Conservation (phyloP, 2,329 filamentous ascomycete species). For the Fusarium nisikadoi region DNA sequence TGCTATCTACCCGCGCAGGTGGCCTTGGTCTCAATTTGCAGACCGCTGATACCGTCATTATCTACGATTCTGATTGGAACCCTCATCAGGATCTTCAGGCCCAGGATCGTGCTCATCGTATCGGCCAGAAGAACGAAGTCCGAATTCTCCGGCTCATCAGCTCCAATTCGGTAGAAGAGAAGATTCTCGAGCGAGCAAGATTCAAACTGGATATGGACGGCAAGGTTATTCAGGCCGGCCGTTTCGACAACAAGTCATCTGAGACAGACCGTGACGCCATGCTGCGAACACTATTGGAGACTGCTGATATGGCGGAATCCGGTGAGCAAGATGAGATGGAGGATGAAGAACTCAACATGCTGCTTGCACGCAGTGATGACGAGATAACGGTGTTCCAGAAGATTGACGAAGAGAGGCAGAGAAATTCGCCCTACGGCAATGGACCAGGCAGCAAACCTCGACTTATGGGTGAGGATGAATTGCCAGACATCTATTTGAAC, state of each 20-base stretch:
- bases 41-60: conserved; percentile 98
- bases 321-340: conserved; percentile 96
- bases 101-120: conserved; percentile 99
- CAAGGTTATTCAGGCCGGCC: conserved; percentile 98
- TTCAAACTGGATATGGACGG: conserved; percentile 99
- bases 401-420: conserved; percentile 80
- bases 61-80: conserved; percentile 99
- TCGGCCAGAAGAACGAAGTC: conserved; percentile 99
- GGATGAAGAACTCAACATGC: conserved; percentile 94
- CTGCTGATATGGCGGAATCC: conserved; percentile 74
- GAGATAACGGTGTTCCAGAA: conserved; percentile 83
- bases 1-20: conserved; percentile 98
- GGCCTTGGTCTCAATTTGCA: conserved; percentile 97
- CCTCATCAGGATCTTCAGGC: conserved; percentile 99
- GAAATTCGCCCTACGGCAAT: conserved; percentile 76
- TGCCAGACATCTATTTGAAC: conserved; percentile 92
- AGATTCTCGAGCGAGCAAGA: conserved; percentile 95
- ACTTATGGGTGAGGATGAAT: conserved; percentile 85
- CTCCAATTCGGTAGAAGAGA: conserved; percentile 97
- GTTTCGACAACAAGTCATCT: conserved; percentile 99
- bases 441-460: conserved; percentile 74
- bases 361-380: conserved; percentile 87
- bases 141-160: conserved; percentile 95
- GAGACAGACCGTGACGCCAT: conserved; percentile 98
- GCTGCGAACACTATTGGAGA: conserved; percentile 91